These are phyloP conservation scores for Allium sativum DNA, from an alignment of 106 monocot species.

Conservation along the genomic window DNA sequence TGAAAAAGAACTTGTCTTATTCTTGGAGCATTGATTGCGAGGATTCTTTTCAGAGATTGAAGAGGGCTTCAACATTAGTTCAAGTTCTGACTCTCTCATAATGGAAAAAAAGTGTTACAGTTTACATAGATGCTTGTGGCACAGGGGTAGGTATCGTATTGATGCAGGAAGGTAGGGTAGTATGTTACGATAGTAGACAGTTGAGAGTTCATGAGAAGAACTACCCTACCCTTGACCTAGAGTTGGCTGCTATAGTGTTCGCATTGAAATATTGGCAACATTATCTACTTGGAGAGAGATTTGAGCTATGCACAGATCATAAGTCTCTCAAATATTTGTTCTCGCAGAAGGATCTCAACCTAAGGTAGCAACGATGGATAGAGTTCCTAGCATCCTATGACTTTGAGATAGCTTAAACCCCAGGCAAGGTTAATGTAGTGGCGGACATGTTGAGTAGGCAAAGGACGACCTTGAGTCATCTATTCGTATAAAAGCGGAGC, in stretches of 20 bases:
- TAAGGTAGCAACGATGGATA: not conserved
- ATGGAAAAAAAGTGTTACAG: not conserved
- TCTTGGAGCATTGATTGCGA: too few relatives aligned
- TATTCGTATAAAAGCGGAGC: too few relatives aligned
- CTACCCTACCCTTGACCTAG: not conserved
- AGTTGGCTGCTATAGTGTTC: not conserved
- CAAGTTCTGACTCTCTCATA: not conserved
- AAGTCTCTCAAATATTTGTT: not conserved
- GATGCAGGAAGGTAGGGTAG: constrained; percentile 6
- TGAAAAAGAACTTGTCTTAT: too few relatives aligned
- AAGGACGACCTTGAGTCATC: too few relatives aligned
- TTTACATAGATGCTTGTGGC: not conserved
- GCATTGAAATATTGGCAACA: not conserved
- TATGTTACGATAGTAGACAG: not conserved
- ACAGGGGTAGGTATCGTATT: not conserved
- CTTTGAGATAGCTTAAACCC: not conserved
- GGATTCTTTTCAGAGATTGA: not conserved
- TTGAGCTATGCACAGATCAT: not conserved
- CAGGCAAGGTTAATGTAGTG: not conserved
- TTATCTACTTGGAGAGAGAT: not conserved
- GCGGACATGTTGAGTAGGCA: not conserved
- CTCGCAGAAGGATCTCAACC: not conserved
- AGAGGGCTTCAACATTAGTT: not conserved
- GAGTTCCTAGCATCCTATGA: not conserved
- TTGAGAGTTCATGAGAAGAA: not conserved